These are phyloP conservation scores for Kalanchoe fedtschenkoi DNA, from an alignment of 164 flowering plant genomes.

Conservation along the genomic window DNA sequence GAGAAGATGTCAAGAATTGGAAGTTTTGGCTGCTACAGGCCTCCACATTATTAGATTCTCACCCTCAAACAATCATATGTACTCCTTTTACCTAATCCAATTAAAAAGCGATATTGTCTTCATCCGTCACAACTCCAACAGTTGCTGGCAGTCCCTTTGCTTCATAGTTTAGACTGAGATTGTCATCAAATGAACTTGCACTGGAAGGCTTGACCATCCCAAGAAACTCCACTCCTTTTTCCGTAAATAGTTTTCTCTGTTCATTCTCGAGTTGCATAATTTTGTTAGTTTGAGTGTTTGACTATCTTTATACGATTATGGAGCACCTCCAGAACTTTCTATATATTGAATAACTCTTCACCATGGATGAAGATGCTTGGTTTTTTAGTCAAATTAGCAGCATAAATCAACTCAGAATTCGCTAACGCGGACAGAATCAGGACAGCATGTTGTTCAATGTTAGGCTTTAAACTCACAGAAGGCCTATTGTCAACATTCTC, in stretches of 20 bases:
- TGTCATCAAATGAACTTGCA: conserved; percentile 35
- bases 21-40: too few species aligned
- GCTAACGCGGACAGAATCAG: conserved; percentile 65
- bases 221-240: conserved; percentile 92
- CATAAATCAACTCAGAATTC: conserved; percentile 54
- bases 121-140: conserved; percentile 99
- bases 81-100: too few species aligned
- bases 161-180: conserved; percentile 52
- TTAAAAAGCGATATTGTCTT: too few species aligned
- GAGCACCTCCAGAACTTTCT: conserved; percentile 28
- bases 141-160: conserved; percentile 96
- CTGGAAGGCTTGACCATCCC: conserved; percentile 77
- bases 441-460: conserved; percentile 90
- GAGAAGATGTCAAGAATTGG: too few species aligned
- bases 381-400: conserved; percentile 79
- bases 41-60: too few species aligned
- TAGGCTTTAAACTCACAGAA: conserved; percentile 80
- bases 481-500: conserved; percentile 57
- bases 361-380: conserved; percentile 55
- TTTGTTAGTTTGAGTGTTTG: not conserved
- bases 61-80: too few species aligned
- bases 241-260: conserved; percentile 79
- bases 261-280: conserved; percentile 20
- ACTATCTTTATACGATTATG: not conserved
- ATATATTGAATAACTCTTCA: conserved; percentile 29